Percentiles rank a stretch among this genome's conserved stretches.
phyloP scores from a whole-genome alignment of 2,329 filamentous ascomycete genomes.

The Fragosphaeria purpurea region DNA sequence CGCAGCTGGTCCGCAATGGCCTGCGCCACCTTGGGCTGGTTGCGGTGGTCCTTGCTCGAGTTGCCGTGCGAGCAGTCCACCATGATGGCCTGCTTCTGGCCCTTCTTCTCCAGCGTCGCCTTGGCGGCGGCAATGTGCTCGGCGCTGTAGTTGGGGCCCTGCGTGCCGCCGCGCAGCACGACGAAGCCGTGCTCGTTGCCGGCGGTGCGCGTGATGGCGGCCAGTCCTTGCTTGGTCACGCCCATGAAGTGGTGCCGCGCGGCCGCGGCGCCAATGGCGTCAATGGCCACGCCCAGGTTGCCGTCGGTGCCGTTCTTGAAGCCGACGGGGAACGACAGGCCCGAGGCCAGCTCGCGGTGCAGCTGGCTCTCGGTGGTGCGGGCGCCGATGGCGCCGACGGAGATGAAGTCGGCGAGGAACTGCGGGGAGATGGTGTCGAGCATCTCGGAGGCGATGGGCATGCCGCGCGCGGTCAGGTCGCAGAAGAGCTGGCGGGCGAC shows the following conservation, averaged over 20 bases:
- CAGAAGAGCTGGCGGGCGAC: conserved; percentile 89
- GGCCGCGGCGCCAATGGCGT: conserved; percentile 81
- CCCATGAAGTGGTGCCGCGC: conserved; percentile 96
- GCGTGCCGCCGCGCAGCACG: conserved; percentile 83
- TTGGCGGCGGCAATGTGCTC: conserved; percentile 69
- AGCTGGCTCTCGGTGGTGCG: conserved; percentile 94
- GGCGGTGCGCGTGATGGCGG: conserved; percentile 83
- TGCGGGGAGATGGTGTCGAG: conserved; percentile 97
- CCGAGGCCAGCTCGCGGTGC: conserved; percentile 89
- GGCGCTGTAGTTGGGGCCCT: conserved; percentile 87
- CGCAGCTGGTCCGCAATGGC: conserved; percentile 75
- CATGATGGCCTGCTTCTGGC: conserved; percentile 85
- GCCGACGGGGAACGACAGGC: conserved; percentile 92
- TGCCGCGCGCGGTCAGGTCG: conserved; percentile 74
- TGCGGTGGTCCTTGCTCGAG: conserved; percentile 93
- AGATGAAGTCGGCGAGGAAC: conserved; percentile 93
- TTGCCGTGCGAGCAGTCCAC: conserved; percentile 98
- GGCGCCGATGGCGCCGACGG: conserved; percentile 88
- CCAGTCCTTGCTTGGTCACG: conserved; percentile 94
- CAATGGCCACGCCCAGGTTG: conserved; percentile 80
- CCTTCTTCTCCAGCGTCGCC: conserved; percentile 70
- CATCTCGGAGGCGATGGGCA: conserved; percentile 98
- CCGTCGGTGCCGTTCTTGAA: conserved; percentile 99
- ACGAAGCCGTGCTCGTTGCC: conserved; percentile 98
- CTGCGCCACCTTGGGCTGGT: conserved; percentile 88